phyloP scores from a whole-genome alignment of 2,329 filamentous ascomycete genomes.

The Diplodia corticola region DNA sequence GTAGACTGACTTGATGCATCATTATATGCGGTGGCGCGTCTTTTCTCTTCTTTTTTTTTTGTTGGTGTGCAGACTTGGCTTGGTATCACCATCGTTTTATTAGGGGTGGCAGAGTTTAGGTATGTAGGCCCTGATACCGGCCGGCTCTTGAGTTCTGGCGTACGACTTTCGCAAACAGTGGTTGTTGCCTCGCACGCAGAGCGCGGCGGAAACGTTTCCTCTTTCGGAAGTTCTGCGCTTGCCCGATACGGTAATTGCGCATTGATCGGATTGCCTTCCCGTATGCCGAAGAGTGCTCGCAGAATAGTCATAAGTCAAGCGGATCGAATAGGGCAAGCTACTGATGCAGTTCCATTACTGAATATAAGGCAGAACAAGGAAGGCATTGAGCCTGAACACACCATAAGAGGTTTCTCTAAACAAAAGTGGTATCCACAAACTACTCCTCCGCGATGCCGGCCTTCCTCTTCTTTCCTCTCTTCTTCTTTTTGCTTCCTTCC shows the following conservation, averaged over 20 bases:
- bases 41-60: not conserved
- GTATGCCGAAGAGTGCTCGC: no score
- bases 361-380: not conserved
- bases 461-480: slow-evolving; percentile 40
- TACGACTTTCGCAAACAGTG: not conserved
- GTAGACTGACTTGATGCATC: no score
- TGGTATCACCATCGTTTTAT: not conserved
- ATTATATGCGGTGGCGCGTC: not conserved
- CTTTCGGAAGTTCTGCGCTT: not conserved
- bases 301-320: not conserved
- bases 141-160: not conserved
- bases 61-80: no score
- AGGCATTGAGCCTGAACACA: not conserved
- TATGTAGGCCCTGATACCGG: no score
- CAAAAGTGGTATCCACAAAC: not conserved
- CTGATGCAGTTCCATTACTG: not conserved
- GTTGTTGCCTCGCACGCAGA: not conserved
- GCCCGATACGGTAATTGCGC: not conserved
- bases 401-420: not conserved
- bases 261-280: no score
- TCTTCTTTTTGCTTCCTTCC: slow-evolving; percentile 39
- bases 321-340: not conserved
- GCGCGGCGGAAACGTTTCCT: not conserved
- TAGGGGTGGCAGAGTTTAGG: not conserved
- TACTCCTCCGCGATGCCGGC: slow-evolving; percentile 21